Conservation (phyloP, 2,329 filamentous ascomycete species). For the Aspergillus fijiensis region DNA sequence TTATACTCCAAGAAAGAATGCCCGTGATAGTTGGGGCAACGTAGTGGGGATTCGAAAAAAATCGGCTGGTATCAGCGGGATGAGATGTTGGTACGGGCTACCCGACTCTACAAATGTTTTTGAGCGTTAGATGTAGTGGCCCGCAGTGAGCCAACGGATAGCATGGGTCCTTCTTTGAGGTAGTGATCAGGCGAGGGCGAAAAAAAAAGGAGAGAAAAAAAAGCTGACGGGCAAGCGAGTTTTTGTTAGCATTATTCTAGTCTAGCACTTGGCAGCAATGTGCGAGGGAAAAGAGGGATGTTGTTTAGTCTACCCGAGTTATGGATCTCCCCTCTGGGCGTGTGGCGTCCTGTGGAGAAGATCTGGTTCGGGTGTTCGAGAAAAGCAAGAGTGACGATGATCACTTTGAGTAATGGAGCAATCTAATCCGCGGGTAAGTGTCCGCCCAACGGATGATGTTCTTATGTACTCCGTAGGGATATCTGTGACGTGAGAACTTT, state of each 20-base stretch:
- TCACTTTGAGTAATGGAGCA: conserved; percentile 3
- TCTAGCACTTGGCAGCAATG: background rate
- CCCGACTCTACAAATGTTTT: background rate
- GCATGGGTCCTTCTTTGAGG: background rate
- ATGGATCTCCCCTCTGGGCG: background rate
- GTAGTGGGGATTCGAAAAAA: background rate
- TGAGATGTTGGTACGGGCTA: background rate
- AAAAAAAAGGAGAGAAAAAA: background rate
- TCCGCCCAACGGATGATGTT: background rate
- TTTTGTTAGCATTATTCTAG: background rate
- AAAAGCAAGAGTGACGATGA: conserved; percentile 1
- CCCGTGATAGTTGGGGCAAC: background rate
- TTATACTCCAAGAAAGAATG: background rate
- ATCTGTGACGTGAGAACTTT: background rate
- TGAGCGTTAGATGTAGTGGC: background rate
- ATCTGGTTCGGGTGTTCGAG: conserved; percentile 2
- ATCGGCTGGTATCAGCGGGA: background rate
- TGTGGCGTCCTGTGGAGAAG: conserved; percentile 6
- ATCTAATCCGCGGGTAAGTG: conserved; percentile 1
- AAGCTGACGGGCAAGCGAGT: background rate
- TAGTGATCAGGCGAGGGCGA: background rate
- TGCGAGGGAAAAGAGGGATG: background rate
- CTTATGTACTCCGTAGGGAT: background rate
- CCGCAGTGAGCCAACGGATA: background rate
- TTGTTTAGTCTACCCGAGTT: background rate